Evolutionary conservation across 2,329 filamentous ascomycete genomes (phyloP).

Genomic region (Lizonia empirigonia): DNA sequence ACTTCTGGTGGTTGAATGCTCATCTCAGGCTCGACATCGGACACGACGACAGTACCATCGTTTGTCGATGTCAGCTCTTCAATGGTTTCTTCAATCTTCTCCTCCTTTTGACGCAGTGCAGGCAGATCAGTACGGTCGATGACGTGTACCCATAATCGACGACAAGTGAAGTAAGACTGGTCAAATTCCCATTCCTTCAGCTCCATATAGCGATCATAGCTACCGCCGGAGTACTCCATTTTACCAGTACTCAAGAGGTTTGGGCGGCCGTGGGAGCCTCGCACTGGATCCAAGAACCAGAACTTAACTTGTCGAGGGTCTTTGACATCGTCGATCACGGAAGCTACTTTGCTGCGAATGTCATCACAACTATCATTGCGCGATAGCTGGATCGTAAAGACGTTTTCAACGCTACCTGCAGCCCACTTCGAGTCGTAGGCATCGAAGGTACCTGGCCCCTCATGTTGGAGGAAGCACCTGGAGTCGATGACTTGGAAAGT

Average conservation of each 20-base stretch:
- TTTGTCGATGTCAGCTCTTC: not conserved
- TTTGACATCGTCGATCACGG: constrained; percentile 35
- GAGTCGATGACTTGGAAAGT: constrained; percentile 45
- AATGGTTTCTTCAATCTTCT: constrained; percentile 5
- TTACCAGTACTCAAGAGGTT: constrained; percentile 39
- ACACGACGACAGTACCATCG: not conserved
- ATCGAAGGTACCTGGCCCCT: constrained; percentile 48
- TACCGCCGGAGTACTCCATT: constrained; percentile 42
- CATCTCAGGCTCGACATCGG: constrained; percentile 2
- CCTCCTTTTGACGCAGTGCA: constrained; percentile 30
- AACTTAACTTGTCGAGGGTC: constrained; percentile 49
- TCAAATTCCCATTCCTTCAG: constrained; percentile 36
- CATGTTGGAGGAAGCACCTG: constrained; percentile 39
- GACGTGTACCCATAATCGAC: constrained; percentile 45
- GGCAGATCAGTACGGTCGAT: constrained; percentile 39
- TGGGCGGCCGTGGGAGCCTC: constrained; percentile 39
- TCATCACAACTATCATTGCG: constrained; percentile 35
- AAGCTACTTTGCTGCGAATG: constrained; percentile 39
- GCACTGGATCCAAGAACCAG: constrained; percentile 46
- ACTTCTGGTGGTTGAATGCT: constrained; percentile 10
- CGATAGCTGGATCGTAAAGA: constrained; percentile 31
- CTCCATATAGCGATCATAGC: constrained; percentile 33
- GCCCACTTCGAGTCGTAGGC: constrained; percentile 37
- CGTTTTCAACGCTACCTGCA: constrained; percentile 15
- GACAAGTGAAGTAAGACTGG: constrained; percentile 27